A percentile compares a stretch with the other conserved stretches of the same genome.
Conservation (phyloP, 768 basidiomycete species). For the Cubamyces lactineus region DNA sequence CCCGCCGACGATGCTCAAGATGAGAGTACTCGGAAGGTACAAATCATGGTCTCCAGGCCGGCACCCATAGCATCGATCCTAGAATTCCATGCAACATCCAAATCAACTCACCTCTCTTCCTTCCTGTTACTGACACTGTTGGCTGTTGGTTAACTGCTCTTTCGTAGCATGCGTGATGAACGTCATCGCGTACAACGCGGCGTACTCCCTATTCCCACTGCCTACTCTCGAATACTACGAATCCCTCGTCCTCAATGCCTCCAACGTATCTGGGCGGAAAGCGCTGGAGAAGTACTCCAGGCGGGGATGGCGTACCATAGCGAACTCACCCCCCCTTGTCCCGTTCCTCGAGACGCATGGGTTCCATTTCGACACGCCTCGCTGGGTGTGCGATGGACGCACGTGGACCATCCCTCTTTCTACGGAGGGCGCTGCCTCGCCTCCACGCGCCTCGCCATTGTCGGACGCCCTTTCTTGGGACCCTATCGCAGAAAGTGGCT, state of each 20-base stretch:
- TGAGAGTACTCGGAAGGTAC: too few species aligned
- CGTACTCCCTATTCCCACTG: conserved; percentile 46
- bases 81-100: too few species aligned
- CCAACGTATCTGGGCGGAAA: conserved; percentile 11
- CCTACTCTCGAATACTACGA: conserved; percentile 44
- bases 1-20: too few species aligned
- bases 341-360: neutral
- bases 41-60: too few species aligned
- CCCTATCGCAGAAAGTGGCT: conserved; percentile 22
- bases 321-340: conserved; percentile 11
- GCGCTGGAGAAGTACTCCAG: conserved; percentile 4
- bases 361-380: conserved; percentile 5
- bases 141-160: too few species aligned
- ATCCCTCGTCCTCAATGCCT: conserved; percentile 32
- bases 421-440: conserved; percentile 10
- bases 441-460: neutral
- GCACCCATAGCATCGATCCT: too few species aligned
- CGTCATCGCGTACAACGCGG: conserved; percentile 43
- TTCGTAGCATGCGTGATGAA: conserved; percentile 49
- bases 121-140: too few species aligned
- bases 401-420: conserved; percentile 27
- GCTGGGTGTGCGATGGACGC: conserved; percentile 26
- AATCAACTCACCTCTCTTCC: too few species aligned
- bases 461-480: conserved; percentile 13
- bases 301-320: conserved; percentile 42